These are phyloP conservation scores for Scheffersomyces amazonensis DNA, from an alignment of 805 yeast species.

Conservation along the genomic window DNA sequence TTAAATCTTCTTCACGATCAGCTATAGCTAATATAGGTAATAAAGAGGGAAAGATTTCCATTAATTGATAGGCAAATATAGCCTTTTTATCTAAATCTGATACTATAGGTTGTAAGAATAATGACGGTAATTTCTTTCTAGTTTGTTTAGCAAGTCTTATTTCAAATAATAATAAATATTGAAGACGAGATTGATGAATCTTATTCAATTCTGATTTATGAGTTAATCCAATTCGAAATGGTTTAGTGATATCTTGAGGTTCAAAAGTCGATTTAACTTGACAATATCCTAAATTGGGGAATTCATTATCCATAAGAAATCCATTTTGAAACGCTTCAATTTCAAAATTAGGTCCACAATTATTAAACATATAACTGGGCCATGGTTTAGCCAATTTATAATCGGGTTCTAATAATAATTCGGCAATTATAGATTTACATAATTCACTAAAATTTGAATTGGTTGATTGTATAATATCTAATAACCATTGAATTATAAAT, in stretches of 20 bases:
- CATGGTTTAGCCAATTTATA: constrained; percentile 29
- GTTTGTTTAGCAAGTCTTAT: constrained; percentile 52
- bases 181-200: constrained; percentile 47
- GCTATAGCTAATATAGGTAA: constrained; percentile 44
- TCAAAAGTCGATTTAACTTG: constrained; percentile 10
- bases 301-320: constrained; percentile 22
- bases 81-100: constrained; percentile 47
- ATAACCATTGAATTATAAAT: constrained; percentile 51
- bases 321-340: constrained; percentile 31
- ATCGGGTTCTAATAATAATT: constrained; percentile 36
- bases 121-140: constrained; percentile 46
- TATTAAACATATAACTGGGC: constrained; percentile 20
- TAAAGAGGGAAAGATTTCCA: constrained; percentile 51
- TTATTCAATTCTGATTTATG: constrained; percentile 15
- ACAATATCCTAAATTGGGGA: constrained; percentile 20
- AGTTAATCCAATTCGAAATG: constrained; percentile 12
- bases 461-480: constrained; percentile 27
- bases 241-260: constrained; percentile 12
- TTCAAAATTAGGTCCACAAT: constrained; percentile 13
- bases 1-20: constrained; percentile 50
- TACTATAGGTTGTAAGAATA: constrained; percentile 55
- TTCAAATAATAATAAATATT: constrained; percentile 56
- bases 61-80: constrained; percentile 49
- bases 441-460: constrained; percentile 20
- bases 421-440: constrained; percentile 30